phyloP scores from a whole-genome alignment of 768 basidiomycete genomes.

The Sporobolomyces roseus region DNA sequence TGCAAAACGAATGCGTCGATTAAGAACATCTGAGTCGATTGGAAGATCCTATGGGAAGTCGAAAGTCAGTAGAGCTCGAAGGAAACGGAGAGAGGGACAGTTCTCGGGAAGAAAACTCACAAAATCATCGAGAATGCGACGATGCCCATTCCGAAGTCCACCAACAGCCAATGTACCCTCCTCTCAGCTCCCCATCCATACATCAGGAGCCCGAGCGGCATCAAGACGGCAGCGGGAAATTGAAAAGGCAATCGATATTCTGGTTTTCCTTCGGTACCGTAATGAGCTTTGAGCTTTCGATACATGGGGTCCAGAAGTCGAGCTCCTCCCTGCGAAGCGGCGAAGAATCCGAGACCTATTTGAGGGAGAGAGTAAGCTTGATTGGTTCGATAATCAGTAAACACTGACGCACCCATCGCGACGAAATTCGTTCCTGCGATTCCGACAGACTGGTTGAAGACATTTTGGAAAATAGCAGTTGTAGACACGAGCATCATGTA shows the following conservation, averaged over 20 bases:
- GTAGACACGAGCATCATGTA: constrained; percentile 44
- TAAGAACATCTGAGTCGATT: constrained; percentile 59
- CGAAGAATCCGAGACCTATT: constrained; percentile 45
- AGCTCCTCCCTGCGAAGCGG: constrained; percentile 46
- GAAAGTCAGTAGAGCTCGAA: no score
- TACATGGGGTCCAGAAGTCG: constrained; percentile 60
- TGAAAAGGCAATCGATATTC: constrained; percentile 51
- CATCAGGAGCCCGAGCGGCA: constrained; percentile 67
- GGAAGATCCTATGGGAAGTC: no score
- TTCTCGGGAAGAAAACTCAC: no score
- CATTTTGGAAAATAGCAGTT: constrained; percentile 35
- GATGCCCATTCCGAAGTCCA: constrained; percentile 31
- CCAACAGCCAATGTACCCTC: constrained; percentile 63
- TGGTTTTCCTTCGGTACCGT: constrained; percentile 58
- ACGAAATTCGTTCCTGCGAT: constrained; percentile 68
- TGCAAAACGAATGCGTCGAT: constrained; percentile 51
- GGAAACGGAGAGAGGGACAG: no score
- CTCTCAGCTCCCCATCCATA: constrained; percentile 66
- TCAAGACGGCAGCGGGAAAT: constrained; percentile 48
- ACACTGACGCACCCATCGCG: no score
- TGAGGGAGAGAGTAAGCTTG: no score
- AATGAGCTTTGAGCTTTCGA: constrained; percentile 55
- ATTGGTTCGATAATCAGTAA: no score
- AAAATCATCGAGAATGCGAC: constrained; percentile 46
- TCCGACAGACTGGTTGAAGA: constrained; percentile 59